Evolutionary conservation across 2,329 filamentous ascomycete genomes (phyloP).

Genomic region (Colletotrichum euphorbiae): DNA sequence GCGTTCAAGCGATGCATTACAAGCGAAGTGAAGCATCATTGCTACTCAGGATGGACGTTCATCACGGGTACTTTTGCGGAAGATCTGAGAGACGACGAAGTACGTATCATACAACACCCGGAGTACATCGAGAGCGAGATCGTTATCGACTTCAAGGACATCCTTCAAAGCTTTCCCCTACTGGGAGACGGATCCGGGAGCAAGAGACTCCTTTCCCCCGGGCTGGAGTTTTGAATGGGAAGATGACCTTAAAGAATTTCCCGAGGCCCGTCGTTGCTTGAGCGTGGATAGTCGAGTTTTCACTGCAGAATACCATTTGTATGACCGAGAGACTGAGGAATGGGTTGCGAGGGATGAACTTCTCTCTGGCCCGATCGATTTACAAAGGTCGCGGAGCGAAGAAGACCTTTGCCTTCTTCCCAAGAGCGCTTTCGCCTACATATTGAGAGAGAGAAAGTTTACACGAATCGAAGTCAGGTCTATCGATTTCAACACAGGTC

Average conservation of each 20-base stretch:
- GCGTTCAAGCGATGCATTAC: background rate
- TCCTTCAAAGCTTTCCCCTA: background rate
- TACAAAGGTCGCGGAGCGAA: background rate
- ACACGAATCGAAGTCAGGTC: background rate
- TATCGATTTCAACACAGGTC: background rate
- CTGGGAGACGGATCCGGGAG: background rate
- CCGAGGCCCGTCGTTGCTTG: background rate
- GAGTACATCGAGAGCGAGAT: conserved; percentile 9
- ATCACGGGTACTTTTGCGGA: background rate
- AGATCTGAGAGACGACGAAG: background rate
- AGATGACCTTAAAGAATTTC: background rate
- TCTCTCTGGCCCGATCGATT: background rate
- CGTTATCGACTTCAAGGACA: background rate
- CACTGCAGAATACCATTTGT: background rate
- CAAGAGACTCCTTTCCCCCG: too few species aligned
- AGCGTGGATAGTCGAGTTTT: background rate
- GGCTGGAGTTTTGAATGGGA: background rate
- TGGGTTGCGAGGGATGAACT: background rate
- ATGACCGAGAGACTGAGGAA: background rate
- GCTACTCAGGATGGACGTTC: conserved; percentile 15
- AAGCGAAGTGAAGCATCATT: background rate
- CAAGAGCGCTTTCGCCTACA: background rate
- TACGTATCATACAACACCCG: fast-evolving
- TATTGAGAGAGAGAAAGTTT: background rate
- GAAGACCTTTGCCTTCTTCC: background rate